These are phyloP conservation scores for Trichosporon sp. DNA, from an alignment of 1,284 basidiomycete species.

Conservation along the genomic window DNA sequence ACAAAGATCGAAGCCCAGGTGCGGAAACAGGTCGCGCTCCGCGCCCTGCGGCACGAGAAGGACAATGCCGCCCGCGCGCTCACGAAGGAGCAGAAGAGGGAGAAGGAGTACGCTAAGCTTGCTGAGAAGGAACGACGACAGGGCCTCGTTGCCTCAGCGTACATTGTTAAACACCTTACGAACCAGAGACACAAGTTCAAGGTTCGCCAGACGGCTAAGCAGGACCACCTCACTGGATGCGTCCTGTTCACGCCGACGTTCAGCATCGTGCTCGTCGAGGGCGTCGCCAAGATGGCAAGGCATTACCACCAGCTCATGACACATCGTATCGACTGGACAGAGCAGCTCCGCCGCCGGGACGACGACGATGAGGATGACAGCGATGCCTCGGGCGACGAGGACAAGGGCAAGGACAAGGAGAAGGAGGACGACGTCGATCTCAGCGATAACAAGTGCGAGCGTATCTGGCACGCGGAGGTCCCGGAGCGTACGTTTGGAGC, in stretches of 20 bases:
- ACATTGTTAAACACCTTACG: constrained; percentile 83
- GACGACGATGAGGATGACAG: constrained; percentile 53
- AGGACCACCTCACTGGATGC: constrained; percentile 77
- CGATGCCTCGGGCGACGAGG: constrained; percentile 28
- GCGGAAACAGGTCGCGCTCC: constrained; percentile 81
- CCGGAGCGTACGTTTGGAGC: constrained; percentile 73
- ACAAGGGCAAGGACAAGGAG: constrained; percentile 27
- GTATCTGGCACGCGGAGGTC: constrained; percentile 89
- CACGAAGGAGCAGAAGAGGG: constrained; percentile 78
- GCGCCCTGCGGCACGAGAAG: constrained; percentile 83
- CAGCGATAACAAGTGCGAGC: constrained; percentile 77
- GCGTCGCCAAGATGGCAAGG: constrained; percentile 75
- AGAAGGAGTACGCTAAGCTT: constrained; percentile 80
- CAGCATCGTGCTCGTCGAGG: constrained; percentile 89
- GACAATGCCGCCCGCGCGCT: constrained; percentile 85
- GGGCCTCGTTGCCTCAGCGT: constrained; percentile 79
- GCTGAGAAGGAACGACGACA: constrained; percentile 70
- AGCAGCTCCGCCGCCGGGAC: constrained; percentile 72
- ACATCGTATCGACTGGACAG: constrained; percentile 88
- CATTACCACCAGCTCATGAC: constrained; percentile 85
- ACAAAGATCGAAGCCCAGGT: constrained; percentile 96
- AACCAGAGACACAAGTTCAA: constrained; percentile 94
- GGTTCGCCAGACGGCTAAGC: constrained; percentile 90
- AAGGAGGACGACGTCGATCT: constrained; percentile 49
- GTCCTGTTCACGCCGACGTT: constrained; percentile 85